Base-by-base conservation (phyloP, 2,329 filamentous ascomycete species). In the Colletotrichum australisinense region DNA sequence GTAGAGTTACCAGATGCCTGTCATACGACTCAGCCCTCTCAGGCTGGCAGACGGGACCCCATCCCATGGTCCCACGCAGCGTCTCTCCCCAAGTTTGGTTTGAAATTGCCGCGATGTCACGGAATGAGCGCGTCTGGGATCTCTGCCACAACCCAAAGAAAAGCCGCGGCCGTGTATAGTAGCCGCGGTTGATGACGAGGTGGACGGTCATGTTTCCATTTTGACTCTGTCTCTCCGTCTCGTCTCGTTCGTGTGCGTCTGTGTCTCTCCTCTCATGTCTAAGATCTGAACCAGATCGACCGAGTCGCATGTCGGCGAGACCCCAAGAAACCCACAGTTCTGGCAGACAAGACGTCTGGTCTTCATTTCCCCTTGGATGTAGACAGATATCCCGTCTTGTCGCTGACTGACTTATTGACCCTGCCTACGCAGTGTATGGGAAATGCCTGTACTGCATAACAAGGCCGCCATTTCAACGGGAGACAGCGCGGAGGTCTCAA, bases 11-110 rank as follows among this genome's bases (percentile, higher is more conserved):
- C 63, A 63, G 69, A 67, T 72, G 72, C 68, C 59, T 72, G 72
- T 74, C 72, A 72, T 72, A 74, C 67, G 72, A 74, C 72, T 74
- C 72, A 74, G 72, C 72, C 72, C 72, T 74, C 63, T 63, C 59
- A 72, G 72, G 72, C 72, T 72, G 68, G 63, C 67, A 46, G 67
- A 73, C 62, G 60, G 66, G 22, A 26, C 35, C 67, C 42, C 56
- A 56, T 56, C 35, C 53, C 67, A 69, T 42, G 66, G 68, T 67
- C 59, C 63, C 70, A 62, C 67, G 70, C 67, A 70, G 72, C 69
- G 72, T 74, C 52, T 64, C 68, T 56, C 72, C 58, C 63, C 63
- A 52, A 67, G 30, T 65, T 65, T 65, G n/a, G 42, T 26, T 28
- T 46, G 63, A 63, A 58, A 46, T 74, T 72, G 72, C 68, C 72